Conservation (phyloP, 768 basidiomycete species). For the Collybia nuda region DNA sequence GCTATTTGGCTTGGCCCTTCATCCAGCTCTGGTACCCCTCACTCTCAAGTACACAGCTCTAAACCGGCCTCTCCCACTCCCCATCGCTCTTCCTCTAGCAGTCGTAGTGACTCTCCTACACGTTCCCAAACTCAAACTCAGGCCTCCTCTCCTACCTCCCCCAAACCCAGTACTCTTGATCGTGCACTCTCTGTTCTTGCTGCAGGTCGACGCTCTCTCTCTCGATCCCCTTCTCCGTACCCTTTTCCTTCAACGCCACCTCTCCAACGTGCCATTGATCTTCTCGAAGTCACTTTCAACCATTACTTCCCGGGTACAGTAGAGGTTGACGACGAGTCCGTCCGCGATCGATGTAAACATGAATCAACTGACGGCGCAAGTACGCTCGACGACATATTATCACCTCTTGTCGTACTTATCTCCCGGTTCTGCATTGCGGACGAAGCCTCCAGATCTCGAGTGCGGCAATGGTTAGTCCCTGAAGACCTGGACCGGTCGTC, state of each 20-base stretch:
- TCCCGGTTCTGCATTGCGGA: conserved; percentile 69
- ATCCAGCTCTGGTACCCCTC: conserved; percentile 29
- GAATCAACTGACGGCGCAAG: conserved; percentile 43
- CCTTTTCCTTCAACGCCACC: conserved; percentile 43
- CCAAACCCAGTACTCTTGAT: conserved; percentile 50
- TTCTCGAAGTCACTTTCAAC: conserved; percentile 57
- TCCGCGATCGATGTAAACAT: conserved; percentile 49
- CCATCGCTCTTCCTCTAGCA: conserved; percentile 27
- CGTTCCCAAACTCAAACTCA: conserved; percentile 11
- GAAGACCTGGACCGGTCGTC: conserved; percentile 75
- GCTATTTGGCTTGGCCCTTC: conserved; percentile 59
- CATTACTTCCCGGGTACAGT: conserved; percentile 68
- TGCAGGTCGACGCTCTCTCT: conserved; percentile 49
- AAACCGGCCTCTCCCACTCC: conserved; percentile 33
- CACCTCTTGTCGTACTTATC: conserved; percentile 76
- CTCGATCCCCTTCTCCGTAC: conserved; percentile 48
- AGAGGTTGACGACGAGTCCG: conserved; percentile 62
- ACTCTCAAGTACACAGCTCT: conserved; percentile 32
- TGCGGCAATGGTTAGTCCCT: conserved; percentile 75
- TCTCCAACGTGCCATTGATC: conserved; percentile 62
- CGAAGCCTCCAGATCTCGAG: conserved; percentile 49
- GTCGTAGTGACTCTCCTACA: conserved; percentile 40
- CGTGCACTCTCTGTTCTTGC: conserved; percentile 56
- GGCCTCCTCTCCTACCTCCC: conserved; percentile 24
- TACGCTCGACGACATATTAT: conserved; percentile 73